Percentiles rank a stretch among this genome's conserved stretches.
Conservation (phyloP, 176 grass and related monocot species). For the bread wheat (Triticum aestivum) region DNA sequence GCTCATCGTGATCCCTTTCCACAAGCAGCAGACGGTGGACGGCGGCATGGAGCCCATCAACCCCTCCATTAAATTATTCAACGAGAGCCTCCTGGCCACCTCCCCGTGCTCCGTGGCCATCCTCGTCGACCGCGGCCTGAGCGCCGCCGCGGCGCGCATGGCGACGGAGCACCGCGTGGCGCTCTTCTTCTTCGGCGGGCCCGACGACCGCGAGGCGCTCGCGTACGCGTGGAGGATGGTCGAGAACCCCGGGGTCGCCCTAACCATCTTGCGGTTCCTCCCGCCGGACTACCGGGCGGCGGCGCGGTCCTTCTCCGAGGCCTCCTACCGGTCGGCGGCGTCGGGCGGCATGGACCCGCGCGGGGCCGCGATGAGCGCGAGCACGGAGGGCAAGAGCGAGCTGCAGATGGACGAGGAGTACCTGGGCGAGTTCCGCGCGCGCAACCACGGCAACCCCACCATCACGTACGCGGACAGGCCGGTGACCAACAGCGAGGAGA, state of each 20-base stretch:
- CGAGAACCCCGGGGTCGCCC: slow-evolving; percentile 52
- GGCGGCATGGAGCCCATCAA: slow-evolving; percentile 82
- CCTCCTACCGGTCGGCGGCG: neutral
- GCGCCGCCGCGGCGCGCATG: slow-evolving; percentile 40
- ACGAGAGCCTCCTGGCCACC: slow-evolving; percentile 54
- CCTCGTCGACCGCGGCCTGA: slow-evolving; percentile 77
- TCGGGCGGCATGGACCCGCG: neutral
- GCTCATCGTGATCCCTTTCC: slow-evolving; percentile 82
- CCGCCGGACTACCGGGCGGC: slow-evolving; percentile 38
- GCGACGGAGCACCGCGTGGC: slow-evolving; percentile 36
- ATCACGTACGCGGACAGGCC: slow-evolving; percentile 36
- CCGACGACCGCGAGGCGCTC: slow-evolving; percentile 80
- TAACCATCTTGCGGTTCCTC: slow-evolving; percentile 61
- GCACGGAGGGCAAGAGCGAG: slow-evolving; percentile 39
- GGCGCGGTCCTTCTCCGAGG: neutral
- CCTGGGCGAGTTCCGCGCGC: slow-evolving; percentile 47
- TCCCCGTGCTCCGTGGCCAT: slow-evolving; percentile 78
- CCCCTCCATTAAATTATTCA: slow-evolving; percentile 45
- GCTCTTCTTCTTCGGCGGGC: slow-evolving; percentile 74
- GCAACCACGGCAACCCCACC: slow-evolving; percentile 30
- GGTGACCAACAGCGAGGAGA: slow-evolving; percentile 44
- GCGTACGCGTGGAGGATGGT: slow-evolving; percentile 65
- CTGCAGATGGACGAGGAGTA: slow-evolving; percentile 58
- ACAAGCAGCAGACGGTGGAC: slow-evolving; percentile 92
- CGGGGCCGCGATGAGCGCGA: neutral